Percentiles rank a stretch among this genome's conserved stretches.
Evolutionary conservation across 495 filamentous ascomycete genomes (phyloP).

Genomic region (Neurospora sp.): DNA sequence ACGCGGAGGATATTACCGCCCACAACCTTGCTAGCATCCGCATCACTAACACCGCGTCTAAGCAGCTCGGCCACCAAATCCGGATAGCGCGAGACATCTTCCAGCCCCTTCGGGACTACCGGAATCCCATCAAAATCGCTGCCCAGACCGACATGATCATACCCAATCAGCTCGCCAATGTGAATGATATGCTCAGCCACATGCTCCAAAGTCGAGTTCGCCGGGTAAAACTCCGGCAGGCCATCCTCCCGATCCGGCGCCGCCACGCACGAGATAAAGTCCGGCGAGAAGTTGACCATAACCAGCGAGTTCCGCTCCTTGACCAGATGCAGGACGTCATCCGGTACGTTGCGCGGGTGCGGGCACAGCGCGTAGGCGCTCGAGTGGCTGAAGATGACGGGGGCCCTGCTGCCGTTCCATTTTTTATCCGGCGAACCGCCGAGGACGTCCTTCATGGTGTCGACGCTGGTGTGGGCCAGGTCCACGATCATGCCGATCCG

Average conservation of each 20-base stretch:
- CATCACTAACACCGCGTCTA: constrained; percentile 53
- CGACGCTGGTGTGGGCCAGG: constrained; percentile 54
- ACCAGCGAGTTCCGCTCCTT: constrained; percentile 52
- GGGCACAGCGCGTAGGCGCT: constrained; percentile 57
- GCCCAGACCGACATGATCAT: constrained; percentile 64
- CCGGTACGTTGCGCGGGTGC: constrained; percentile 63
- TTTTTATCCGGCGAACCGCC: constrained; percentile 17
- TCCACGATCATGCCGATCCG: constrained; percentile 72
- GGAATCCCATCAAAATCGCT: constrained; percentile 65
- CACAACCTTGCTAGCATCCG: constrained; percentile 55
- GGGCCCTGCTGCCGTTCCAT: constrained; percentile 48
- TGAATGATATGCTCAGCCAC: constrained; percentile 68
- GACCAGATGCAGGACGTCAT: constrained; percentile 56
- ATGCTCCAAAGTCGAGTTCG: constrained; percentile 64
- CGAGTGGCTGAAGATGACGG: constrained; percentile 66
- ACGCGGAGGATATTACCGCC: constrained; percentile 70
- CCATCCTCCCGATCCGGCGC: constrained; percentile 47
- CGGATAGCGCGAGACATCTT: constrained; percentile 79
- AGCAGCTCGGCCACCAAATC: constrained; percentile 67
- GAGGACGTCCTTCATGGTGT: constrained; percentile 63
- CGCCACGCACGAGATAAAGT: constrained; percentile 62
- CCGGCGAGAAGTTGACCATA: constrained; percentile 71
- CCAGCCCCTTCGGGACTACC: constrained; percentile 48
- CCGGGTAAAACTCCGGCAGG: constrained; percentile 44
- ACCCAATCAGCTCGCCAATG: constrained; percentile 60